Evolutionary conservation across 2,329 filamentous ascomycete species (phyloP).

Genomic region (Pseudogymnoascus verrucosus): DNA sequence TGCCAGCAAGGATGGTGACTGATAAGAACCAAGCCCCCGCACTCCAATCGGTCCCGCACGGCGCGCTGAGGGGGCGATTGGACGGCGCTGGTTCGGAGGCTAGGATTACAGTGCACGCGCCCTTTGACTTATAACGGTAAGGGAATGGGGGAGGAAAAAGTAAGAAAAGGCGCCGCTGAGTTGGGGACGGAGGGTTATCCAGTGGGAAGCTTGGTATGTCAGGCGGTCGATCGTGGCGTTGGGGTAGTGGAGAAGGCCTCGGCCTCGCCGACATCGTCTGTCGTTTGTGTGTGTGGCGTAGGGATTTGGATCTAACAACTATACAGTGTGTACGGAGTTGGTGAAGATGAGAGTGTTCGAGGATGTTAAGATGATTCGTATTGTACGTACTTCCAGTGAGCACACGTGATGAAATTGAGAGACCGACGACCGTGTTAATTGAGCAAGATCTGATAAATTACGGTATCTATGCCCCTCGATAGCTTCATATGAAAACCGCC

Average conservation of each 20-base stretch:
- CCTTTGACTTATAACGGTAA: not conserved
- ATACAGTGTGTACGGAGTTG: not conserved
- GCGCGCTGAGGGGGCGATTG: not conserved
- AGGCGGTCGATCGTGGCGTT: not conserved
- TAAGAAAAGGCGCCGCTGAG: not conserved
- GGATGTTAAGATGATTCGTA: not conserved
- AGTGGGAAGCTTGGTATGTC: not conserved
- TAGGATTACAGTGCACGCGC: not conserved
- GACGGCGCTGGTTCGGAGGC: not conserved
- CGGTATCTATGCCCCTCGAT: not conserved
- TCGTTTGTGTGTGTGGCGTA: not conserved
- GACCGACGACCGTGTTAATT: not conserved
- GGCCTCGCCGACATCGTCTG: not conserved
- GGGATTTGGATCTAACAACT: not conserved
- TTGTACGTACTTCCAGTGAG: not conserved
- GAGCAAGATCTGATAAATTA: not conserved
- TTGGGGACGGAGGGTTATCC: not conserved
- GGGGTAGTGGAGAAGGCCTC: not conserved
- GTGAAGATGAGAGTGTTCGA: not conserved
- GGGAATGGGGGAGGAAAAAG: not conserved
- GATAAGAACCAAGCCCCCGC: not conserved
- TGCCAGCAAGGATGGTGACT: not conserved
- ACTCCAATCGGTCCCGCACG: not conserved
- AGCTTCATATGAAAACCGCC: not conserved
- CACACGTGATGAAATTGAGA: not conserved